phyloP scores from a whole-genome alignment of 1,284 basidiomycete genomes.

The Ganoderma resinaceum region DNA sequence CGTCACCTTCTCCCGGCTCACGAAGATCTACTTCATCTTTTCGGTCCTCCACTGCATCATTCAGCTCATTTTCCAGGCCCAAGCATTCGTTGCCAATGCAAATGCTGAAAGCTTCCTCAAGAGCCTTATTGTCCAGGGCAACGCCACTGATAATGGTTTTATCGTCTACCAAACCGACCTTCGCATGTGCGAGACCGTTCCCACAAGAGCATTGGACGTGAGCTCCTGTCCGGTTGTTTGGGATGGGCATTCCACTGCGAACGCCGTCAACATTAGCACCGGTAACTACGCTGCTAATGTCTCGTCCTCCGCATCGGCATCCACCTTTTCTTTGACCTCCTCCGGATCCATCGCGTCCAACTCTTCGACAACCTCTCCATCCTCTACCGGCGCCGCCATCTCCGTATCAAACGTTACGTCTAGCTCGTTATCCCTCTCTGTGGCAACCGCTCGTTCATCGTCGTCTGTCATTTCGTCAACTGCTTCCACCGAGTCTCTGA shows the following conservation, averaged over 20 bases:
- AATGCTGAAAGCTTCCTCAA: conserved; percentile 60
- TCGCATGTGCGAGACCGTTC: conserved; percentile 64
- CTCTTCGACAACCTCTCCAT: conserved; percentile 3
- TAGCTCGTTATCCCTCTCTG: conserved; percentile 14
- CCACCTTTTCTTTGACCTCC: conserved; percentile 5
- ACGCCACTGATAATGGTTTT: conserved; percentile 58
- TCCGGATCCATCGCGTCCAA: conserved; percentile 1
- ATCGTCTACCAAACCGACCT: conserved; percentile 58
- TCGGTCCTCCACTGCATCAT: conserved; percentile 70
- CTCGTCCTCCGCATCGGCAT: conserved; percentile 20
- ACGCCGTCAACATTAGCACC: conserved; percentile 8
- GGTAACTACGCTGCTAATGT: conserved; percentile 15
- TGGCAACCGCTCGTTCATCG: conserved; percentile 11
- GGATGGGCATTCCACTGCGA: conserved; percentile 42
- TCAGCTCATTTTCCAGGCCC: conserved; percentile 73
- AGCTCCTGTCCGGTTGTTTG: conserved; percentile 63
- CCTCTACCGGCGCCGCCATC: conserved; percentile 3
- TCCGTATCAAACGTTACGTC: conserved; percentile 16
- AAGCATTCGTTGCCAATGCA: conserved; percentile 70
- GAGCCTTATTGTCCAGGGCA: conserved; percentile 56
- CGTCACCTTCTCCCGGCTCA: conserved; percentile 71
- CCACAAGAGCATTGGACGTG: conserved; percentile 50
- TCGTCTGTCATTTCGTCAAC: conserved; percentile 22
- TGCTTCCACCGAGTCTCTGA: conserved; percentile 14
- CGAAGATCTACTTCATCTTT: conserved; percentile 70